phyloP scores from a whole-genome alignment of 495 filamentous ascomycete genomes.

The Filosporella fistucella region DNA sequence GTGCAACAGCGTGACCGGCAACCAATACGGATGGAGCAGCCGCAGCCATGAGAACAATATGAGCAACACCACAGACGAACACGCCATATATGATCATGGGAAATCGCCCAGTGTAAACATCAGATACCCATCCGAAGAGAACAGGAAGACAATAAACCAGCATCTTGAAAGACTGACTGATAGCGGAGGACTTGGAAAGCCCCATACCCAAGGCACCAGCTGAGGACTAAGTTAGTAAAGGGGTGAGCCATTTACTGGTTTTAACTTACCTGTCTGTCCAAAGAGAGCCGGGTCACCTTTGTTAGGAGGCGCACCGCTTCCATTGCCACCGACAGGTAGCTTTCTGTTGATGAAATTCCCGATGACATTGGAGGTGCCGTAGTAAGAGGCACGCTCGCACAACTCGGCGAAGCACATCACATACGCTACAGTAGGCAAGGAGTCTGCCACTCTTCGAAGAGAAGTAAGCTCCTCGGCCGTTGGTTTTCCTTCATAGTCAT shows the following conservation, averaged over 20 bases:
- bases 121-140: slow-evolving; percentile 48
- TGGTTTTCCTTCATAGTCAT: neutral
- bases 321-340: slow-evolving; percentile 56
- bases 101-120: slow-evolving; percentile 52
- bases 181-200: slow-evolving; percentile 46
- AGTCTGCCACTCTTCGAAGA: slow-evolving; percentile 53
- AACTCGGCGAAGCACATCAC: slow-evolving; percentile 62
- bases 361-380: slow-evolving; percentile 66
- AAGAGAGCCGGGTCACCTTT: too few relatives aligned
- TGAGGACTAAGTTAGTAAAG: slow-evolving; percentile 29
- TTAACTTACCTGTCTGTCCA: too few relatives aligned
- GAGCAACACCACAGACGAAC: slow-evolving; percentile 55
- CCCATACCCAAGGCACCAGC: slow-evolving; percentile 55
- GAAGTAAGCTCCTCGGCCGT: slow-evolving; percentile 52
- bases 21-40: slow-evolving; percentile 53
- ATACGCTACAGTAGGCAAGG: slow-evolving; percentile 58
- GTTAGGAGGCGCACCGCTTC: slow-evolving; percentile 52
- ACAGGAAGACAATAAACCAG: slow-evolving; percentile 51
- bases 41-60: slow-evolving; percentile 54
- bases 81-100: slow-evolving; percentile 59
- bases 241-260: too few relatives aligned
- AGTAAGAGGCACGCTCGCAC: slow-evolving; percentile 75
- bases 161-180: slow-evolving; percentile 52
- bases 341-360: slow-evolving; percentile 65
- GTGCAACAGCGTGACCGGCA: slow-evolving; percentile 45